Evolutionary conservation across 2,329 filamentous ascomycete species (phyloP), one percentile per base, ranked within the genome.

Genomic region (Sclerotinia nivalis): DNA sequence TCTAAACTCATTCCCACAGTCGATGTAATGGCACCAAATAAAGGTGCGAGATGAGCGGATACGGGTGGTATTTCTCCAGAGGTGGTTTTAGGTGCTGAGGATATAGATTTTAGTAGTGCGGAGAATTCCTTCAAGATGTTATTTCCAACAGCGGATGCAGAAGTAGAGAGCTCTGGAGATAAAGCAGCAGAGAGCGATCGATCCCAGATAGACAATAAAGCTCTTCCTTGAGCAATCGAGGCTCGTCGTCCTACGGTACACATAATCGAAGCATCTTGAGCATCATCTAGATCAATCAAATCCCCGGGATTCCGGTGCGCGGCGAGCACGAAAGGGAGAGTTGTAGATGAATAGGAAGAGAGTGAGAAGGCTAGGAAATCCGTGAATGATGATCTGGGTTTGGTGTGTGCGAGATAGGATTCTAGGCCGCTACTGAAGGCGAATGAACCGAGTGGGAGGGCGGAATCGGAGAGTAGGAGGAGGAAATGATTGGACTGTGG

Each of bases 341-440:
- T 87, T 1, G 91, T 91, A 64, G 87, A 87, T 50, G 91, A 90
- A 77, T 92, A 87, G 12, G 91, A 91, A 9, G 87, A 85, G 8
- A 95, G 81, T 4, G 91, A 93, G 31, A 92, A 82, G 15, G 86
- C 84, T 22, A 96, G 85, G 81, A 96, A 96, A 59, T 82, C 80
- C 56, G 86, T 78, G 80, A 93, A 91, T 31, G 84, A 83, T 28
- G 81, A 77, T 25, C 83, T 72, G 54, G 78, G 79, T 71, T 80
- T 82, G 74, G 84, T 83, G 82, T 96, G 92, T 4, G 90, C 89
- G 25, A 94, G 87, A 79, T 91, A 95, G 54, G 92, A 95, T 81
- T 96, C 92, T 22, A 96, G 86, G 4, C 92, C 92, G 74, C 88
- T 91, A 82, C 89, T 92, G 82, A 95, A 96, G 76, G 92, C 92